Evolutionary conservation across 805 yeast species (phyloP).

Genomic region (Myxozyma vanderwaltii): DNA sequence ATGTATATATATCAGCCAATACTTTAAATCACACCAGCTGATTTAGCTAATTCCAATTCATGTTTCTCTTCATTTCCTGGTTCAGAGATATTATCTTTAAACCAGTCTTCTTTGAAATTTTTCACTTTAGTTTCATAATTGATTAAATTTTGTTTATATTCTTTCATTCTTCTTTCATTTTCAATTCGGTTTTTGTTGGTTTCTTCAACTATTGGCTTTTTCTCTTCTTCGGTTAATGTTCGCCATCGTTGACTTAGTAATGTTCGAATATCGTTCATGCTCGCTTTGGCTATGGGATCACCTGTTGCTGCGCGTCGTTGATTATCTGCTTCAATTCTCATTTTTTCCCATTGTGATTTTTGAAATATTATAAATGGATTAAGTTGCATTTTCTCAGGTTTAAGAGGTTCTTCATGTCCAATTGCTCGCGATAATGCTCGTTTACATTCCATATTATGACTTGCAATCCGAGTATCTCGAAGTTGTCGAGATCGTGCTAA

Average conservation of each 20-base stretch:
- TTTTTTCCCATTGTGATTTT: conserved; percentile 47
- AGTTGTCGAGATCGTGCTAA: conserved; percentile 16
- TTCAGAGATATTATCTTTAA: conserved; percentile 42
- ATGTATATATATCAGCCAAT: too few relatives aligned
- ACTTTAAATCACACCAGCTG: conserved; percentile 1
- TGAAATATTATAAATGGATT: conserved; percentile 48
- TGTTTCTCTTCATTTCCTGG: conserved; percentile 39
- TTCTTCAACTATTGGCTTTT: conserved; percentile 38
- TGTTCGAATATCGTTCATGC: conserved; percentile 47
- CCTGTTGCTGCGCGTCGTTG: conserved; percentile 39
- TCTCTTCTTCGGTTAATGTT: conserved; percentile 43
- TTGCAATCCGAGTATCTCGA: conserved; percentile 17
- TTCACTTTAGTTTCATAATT: conserved; percentile 46
- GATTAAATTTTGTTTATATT: conserved; percentile 31
- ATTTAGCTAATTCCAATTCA: conserved; percentile 20
- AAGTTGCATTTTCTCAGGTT: conserved; percentile 46
- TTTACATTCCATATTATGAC: conserved; percentile 15
- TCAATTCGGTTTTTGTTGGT: conserved; percentile 23
- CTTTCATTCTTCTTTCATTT: conserved; percentile 31
- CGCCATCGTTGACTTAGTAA: conserved; percentile 48
- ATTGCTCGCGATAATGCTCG: conserved; percentile 36
- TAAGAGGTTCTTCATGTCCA: conserved; percentile 44
- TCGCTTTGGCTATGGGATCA: conserved; percentile 41
- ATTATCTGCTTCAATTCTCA: conserved; percentile 44
- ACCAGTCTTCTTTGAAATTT: conserved; percentile 45